These are phyloP conservation scores for Brassica incana DNA, from an alignment of 345 rosid genomes.

Conservation along the genomic window DNA sequence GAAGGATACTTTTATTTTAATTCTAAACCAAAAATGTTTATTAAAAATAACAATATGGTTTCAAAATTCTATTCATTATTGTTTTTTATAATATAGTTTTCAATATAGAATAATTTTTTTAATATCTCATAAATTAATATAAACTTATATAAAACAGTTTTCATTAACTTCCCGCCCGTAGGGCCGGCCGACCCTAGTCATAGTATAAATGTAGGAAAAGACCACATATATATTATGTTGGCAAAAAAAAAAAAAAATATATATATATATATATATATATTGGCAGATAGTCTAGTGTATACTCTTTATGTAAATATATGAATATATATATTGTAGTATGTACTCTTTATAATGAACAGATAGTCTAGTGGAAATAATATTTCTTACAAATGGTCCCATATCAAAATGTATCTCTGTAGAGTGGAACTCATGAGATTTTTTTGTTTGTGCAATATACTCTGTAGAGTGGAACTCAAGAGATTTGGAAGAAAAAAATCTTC, in stretches of 20 bases:
- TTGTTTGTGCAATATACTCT: background rate
- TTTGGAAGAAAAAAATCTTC: background rate
- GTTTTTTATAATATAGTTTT: too few species aligned
- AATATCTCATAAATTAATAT: too few species aligned
- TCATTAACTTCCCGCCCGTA: too few species aligned
- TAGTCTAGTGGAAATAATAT: conserved; percentile 7
- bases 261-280: too few species aligned
- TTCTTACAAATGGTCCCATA: conserved; percentile 11
- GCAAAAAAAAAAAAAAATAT: too few species aligned
- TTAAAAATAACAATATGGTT: too few species aligned
- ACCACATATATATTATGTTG: background rate
- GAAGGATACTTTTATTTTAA: too few species aligned
- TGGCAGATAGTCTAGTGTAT: background rate
- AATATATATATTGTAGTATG: background rate
- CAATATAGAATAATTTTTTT: too few species aligned
- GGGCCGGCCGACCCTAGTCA: too few species aligned
- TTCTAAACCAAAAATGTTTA: too few species aligned
- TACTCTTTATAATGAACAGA: conserved; percentile 3
- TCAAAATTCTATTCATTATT: too few species aligned
- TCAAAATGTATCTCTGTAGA: background rate
- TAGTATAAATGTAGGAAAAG: background rate
- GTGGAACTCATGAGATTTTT: background rate
- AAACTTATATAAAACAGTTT: too few species aligned
- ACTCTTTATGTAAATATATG: background rate
- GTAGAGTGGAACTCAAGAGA: background rate